A percentile compares a stretch with the other conserved stretches of the same genome.
phyloP scores from a whole-genome alignment of 164 flowering plant species.

The Cinnamomum micranthum region DNA sequence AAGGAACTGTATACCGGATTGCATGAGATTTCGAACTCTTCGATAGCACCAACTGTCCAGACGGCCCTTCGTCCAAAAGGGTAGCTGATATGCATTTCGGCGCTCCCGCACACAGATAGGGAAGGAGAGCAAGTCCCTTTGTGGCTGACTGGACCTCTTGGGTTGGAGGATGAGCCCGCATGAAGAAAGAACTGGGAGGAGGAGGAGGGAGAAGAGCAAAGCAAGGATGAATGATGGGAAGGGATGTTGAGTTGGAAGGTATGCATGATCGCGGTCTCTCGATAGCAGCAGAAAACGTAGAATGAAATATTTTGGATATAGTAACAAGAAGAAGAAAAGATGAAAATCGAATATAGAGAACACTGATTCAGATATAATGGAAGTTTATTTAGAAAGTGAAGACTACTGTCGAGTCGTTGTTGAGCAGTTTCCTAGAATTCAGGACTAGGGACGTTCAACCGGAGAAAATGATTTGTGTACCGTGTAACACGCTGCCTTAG shows the following conservation, averaged over 20 bases:
- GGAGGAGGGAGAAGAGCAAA: not conserved
- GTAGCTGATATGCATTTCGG: not conserved
- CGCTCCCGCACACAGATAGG: not conserved
- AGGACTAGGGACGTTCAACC: too few species aligned
- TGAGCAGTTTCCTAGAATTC: too few species aligned
- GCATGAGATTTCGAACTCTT: not conserved
- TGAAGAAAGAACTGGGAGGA: not conserved
- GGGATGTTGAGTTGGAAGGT: not conserved
- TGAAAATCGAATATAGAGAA: too few species aligned
- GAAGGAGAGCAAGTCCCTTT: not conserved
- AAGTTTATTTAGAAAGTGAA: too few species aligned
- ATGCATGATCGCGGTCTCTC: not conserved
- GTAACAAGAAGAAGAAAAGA: not conserved
- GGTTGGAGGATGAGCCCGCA: not conserved
- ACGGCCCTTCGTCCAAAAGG: not conserved
- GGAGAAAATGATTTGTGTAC: too few species aligned
- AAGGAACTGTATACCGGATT: too few species aligned
- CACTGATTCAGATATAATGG: too few species aligned
- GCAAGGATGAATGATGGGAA: not conserved
- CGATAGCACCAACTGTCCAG: not conserved
- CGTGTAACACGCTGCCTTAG: too few species aligned
- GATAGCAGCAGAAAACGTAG: too few species aligned
- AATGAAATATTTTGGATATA: not conserved
- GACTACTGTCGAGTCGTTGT: too few species aligned
- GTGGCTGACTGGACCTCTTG: not conserved